Percentiles rank a stretch among this genome's conserved stretches.
Conservation (phyloP, 2,329 filamentous ascomycete species). For the Xylogone sp. region DNA sequence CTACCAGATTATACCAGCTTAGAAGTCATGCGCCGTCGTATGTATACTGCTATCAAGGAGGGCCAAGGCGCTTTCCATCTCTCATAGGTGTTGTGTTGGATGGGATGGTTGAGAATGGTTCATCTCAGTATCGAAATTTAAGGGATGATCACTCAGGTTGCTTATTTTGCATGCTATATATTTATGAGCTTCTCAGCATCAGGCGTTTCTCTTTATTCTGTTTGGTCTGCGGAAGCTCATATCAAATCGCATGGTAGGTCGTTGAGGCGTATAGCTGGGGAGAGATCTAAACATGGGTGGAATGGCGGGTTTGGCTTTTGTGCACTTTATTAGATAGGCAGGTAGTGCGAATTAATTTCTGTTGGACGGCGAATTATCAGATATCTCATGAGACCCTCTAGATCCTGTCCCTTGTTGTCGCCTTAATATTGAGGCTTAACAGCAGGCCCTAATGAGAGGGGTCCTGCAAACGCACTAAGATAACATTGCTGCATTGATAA, state of each 20-base stretch:
- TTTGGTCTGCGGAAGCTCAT: constrained; percentile 14
- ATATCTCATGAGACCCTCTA: too few relatives aligned
- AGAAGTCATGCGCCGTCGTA: constrained; percentile 70
- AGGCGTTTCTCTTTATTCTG: constrained; percentile 11
- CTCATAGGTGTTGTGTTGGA: constrained; percentile 50
- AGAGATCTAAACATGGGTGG: constrained; percentile 13
- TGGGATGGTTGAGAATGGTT: constrained; percentile 6
- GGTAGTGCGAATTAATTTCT: background rate
- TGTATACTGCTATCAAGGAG: constrained; percentile 85
- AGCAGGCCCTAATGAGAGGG: too few relatives aligned
- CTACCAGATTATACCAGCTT: constrained; percentile 87
- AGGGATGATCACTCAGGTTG: background rate
- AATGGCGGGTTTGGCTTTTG: constrained; percentile 13
- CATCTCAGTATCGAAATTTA: constrained; percentile 1
- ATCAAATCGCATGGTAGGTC: constrained; percentile 31
- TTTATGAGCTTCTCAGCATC: constrained; percentile 15
- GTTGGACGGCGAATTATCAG: background rate
- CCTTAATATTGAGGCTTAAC: too few relatives aligned
- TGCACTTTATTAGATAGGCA: constrained; percentile 21
- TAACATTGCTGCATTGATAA: too few relatives aligned
- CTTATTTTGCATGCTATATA: constrained; percentile 19
- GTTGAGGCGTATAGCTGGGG: constrained; percentile 27
- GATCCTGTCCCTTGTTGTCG: too few relatives aligned
- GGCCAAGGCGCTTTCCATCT: constrained; percentile 97
- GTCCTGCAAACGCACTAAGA: too few relatives aligned